Base-by-base conservation (phyloP, 495 filamentous ascomycete species). In the Podospora tetraspora region DNA sequence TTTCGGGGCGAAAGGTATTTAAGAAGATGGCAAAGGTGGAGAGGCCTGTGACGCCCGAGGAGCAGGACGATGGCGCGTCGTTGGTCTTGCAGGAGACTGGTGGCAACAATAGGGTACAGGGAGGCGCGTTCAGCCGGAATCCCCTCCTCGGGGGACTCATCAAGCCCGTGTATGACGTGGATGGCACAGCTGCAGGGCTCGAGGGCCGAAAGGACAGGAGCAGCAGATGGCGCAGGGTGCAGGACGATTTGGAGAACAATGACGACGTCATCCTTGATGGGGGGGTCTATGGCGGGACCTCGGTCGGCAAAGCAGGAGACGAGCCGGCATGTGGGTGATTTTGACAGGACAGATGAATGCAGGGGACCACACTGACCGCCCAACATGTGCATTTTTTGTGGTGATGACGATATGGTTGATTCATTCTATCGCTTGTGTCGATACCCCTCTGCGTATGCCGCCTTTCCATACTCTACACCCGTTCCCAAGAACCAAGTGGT, bases 231-330 rank as follows among this genome's bases (percentile, higher is more conserved):
- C 83, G 94, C 61, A 87, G 92, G 69, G 94, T 97, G 1, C 96
- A 98, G 75, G 93, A 97, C 79, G 92, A 96, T 72, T 82, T 88
- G 56, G 90, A 93, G 62, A 88, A 97, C 76, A 97, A 97, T 71
- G 94, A 97, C 79, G 86, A 85, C n/a, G 89, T 94, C 79, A 97
- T 97, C 69, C 79, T 97, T 6, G 91, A 97, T 78, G 94, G 94
- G 0, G 91, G 94, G 12, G 73, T 87, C 5, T 88, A 90, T 77
- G 91, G 92, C 37, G 58, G 66, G 32, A 32, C 16, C 2, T 21
- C 68, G 19, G 70, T 79, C 72, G 52, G 22, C 2, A 68, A 64
- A 21, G 65, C 61, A 68, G 66, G 72, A 63, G 68, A 84, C 73
- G 79, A 83, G 78, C 72, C 77, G 57, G 73, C 70, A 70, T 71